Evolutionary conservation across 805 yeast genomes (phyloP), one percentile per base, ranked within the genome.

Genomic region (Candida endomychidarum): DNA sequence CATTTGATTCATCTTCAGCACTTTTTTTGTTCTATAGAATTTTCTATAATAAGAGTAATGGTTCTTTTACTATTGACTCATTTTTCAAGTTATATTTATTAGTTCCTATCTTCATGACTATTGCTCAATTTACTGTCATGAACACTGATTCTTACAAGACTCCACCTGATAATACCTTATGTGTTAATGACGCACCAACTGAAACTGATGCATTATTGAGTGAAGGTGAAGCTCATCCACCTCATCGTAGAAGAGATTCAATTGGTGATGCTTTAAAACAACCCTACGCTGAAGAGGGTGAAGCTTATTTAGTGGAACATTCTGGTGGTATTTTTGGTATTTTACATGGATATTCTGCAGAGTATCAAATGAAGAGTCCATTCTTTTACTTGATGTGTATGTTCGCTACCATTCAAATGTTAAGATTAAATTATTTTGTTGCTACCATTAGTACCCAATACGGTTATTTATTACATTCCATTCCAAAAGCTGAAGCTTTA

Each of bases 381-480:
- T 77, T 81, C 81, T 77, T 77, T 48, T 48, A 57, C 31, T 58
- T 76, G 30, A 74, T 75, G 62, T 67, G 77, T 48, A 35, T 62
- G 20, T 75, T 75, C 52, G 64, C 78, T n/a, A 74, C 77, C 15
- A 67, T 77, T 43, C 79, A 72, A 57, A 77, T 77, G 82, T 63
- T 77, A 43, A 60, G 81, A 50, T 58, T 77, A 40, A 77, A 77
- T 57, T 77, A 77, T 57, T 77, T 77, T 54, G 81, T 77, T 36
- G 81, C 81, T 17, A 77, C 82, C 12, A 65, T 77, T 42, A 69
- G 72, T 38, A 66, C 81, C n/a, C 82, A 77, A 52, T 77, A 77
- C 50, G 55, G 70, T 9, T 77, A 58, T 48, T 52, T 77, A 39
- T 60, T 77, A 30, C 60, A 60, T 14, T 73, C 78, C 0, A 44